Evolutionary conservation across 805 yeast species (phyloP), one percentile per base, ranked within the genome.

Genomic region (Ogataea methylovora): DNA sequence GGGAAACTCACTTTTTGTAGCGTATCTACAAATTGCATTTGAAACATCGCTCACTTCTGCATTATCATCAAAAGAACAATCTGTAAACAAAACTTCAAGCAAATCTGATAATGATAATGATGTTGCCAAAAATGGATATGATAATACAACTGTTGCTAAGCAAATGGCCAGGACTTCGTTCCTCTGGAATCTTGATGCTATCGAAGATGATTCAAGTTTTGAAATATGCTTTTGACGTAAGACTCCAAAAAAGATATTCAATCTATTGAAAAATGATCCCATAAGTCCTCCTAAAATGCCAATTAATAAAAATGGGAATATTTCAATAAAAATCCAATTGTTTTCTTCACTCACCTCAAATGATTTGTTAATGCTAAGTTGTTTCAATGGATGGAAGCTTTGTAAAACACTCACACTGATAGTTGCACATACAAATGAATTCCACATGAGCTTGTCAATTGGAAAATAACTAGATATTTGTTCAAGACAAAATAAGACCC

Each of bases 381-480:
- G 65, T 30, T 67, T 59, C 41, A 71, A 72, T 1, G 79, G 76
- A 37, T 72, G 67, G 17, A 71, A 52, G 12, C 60, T 42, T 43
- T 73, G 72, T 19, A 84, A 52, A 0, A 81, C 65, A 2, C 81
- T 70, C 11, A 81, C 79, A 2, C 86, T 79, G 9, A 79, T 61
- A 45, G 86, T 82, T 1, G 95, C 79, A 45, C 85, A 76, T 3
- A 84, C 80, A 56, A 85, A 86, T 6, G 87, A 74, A 45, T 77
- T 78, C 95, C 95, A 85, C 77, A 85, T 73, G 40, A 79, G 66
- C 40, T 68, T 71, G 19, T 73, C 74, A 15, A 79, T 73, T 31
- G 70, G 72, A 48, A 79, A 75, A 48, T 71, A 82, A 23, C 77
- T 71, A 4, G 80, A 74, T 29, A 80, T 61, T 40, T 75, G 76